Evolutionary conservation across 75 land plant genomes (phyloP).

Genomic region (Larix kaempferi): DNA sequence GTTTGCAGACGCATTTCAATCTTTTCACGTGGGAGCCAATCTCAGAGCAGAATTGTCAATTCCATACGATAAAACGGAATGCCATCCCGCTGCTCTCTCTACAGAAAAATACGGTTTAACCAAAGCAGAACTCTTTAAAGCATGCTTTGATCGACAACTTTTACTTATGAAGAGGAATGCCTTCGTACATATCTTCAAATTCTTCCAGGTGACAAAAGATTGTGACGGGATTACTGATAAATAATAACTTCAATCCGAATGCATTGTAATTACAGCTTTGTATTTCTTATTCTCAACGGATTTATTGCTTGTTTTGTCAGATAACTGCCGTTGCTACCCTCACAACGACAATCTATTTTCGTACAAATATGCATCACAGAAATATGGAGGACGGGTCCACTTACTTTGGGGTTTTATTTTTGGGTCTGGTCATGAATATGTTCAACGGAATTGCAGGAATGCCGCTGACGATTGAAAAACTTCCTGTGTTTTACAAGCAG

Average conservation of each 20-base stretch:
- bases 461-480: conserved; percentile 27
- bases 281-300: too few species aligned
- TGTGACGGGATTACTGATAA: neutral
- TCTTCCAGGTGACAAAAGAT: conserved; percentile 35
- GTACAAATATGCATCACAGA: conserved; percentile 36
- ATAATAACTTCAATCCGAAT: too few species aligned
- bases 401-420: conserved; percentile 40
- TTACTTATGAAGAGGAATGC: conserved; percentile 73
- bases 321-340: conserved; percentile 26
- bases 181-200: conserved; percentile 67
- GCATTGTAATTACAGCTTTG: too few species aligned
- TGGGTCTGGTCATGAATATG: conserved; percentile 29
- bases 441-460: conserved; percentile 46
- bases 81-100: conserved; percentile 75
- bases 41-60: conserved; percentile 33
- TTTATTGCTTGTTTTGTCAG: conserved; percentile 14
- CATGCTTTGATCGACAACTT: conserved; percentile 49
- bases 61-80: conserved; percentile 50
- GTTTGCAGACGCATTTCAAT: conserved; percentile 64
- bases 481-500: conserved; percentile 56
- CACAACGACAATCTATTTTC: conserved; percentile 47
- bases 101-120: conserved; percentile 44
- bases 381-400: conserved; percentile 24
- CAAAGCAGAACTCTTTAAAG: conserved; percentile 62
- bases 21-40: conserved; percentile 41